Evolutionary conservation across 441 rosid species (phyloP).

Genomic region (Biscutella laevigata): DNA sequence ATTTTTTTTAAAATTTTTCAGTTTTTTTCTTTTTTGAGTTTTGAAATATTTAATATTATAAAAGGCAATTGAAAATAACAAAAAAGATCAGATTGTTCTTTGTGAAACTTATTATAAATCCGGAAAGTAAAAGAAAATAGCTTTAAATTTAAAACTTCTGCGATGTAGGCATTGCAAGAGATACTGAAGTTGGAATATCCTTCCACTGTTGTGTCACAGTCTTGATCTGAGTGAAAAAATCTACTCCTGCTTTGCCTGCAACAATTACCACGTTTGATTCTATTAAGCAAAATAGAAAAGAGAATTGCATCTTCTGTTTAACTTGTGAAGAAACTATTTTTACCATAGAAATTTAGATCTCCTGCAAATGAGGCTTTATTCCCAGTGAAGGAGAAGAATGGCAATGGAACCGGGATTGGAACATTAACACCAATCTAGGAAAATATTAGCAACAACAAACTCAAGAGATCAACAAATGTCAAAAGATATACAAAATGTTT

Average conservation of each 20-base stretch:
- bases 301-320: background rate
- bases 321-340: background rate
- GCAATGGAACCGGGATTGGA: conserved; percentile 87
- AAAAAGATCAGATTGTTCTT: no score
- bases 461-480: background rate
- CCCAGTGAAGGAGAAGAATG: conserved; percentile 84
- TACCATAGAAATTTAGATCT: conserved; percentile 88
- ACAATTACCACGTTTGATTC: background rate
- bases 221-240: conserved; percentile 80
- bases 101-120: no score
- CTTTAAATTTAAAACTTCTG: conserved; percentile 47
- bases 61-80: no score
- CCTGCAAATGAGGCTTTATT: conserved; percentile 89
- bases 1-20: no score
- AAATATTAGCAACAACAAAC: background rate
- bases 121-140: no score
- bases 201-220: conserved; percentile 94
- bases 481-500: background rate
- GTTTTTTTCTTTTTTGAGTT: no score
- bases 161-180: conserved; percentile 91
- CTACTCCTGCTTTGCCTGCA: conserved; percentile 89
- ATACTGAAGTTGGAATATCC: conserved; percentile 64
- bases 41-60: no score
- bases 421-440: conserved; percentile 80
- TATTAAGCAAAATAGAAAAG: background rate